These are phyloP conservation scores for Mycena rebaudengoi DNA, from an alignment of 768 basidiomycete genomes.

Conservation along the genomic window DNA sequence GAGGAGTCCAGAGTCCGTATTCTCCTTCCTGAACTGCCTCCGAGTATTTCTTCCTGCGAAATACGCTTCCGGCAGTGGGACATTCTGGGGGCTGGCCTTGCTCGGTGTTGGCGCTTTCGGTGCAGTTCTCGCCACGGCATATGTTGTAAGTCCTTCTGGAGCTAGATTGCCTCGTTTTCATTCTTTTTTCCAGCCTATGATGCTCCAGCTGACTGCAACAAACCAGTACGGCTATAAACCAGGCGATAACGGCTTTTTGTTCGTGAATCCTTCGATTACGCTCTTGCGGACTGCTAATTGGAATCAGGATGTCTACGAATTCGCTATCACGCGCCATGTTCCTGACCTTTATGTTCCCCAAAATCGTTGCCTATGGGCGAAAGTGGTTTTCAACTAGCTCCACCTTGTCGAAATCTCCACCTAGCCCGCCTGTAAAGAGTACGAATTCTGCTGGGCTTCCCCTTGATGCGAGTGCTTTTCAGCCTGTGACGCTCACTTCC, in stretches of 20 bases:
- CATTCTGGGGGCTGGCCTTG: conserved; percentile 15
- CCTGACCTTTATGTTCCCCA: conserved; percentile 8
- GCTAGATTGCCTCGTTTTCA: no score
- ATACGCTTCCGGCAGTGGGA: not conserved
- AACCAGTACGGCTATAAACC: conserved; percentile 24
- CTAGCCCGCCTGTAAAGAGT: no score
- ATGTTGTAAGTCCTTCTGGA: conserved; percentile 11
- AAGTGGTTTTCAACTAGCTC: not conserved
- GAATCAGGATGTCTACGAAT: not conserved
- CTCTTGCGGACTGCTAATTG: no score
- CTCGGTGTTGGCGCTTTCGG: conserved; percentile 22
- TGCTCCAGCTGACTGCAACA: conserved; percentile 27
- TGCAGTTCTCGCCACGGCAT: conserved; percentile 13
- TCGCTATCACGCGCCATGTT: conserved; percentile 5
- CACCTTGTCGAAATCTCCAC: not conserved
- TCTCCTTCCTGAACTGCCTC: conserved; percentile 13
- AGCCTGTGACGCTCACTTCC: not conserved
- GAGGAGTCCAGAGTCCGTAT: not conserved
- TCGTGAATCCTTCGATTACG: no score
- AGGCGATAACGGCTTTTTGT: conserved; percentile 24
- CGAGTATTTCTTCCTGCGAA: conserved; percentile 14
- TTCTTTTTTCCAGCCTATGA: conserved; percentile 11
- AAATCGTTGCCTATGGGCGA: not conserved
- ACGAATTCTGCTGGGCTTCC: no score
- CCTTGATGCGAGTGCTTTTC: no score